These are phyloP conservation scores for Microstegium vimineum DNA, from an alignment of 176 grass and related monocot species.

Conservation along the genomic window DNA sequence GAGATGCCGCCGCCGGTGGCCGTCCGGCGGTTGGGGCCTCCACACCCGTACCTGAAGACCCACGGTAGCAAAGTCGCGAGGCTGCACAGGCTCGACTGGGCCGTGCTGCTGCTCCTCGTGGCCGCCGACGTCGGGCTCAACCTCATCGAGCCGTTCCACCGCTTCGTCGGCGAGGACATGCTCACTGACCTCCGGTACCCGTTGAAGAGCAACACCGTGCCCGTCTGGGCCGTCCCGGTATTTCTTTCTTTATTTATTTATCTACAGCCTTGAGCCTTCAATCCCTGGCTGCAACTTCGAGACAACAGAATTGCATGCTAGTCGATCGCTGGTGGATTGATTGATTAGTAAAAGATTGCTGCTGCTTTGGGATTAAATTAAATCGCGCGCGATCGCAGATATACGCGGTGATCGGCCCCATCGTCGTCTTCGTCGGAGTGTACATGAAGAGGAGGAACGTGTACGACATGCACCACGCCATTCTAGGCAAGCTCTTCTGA, in stretches of 20 bases:
- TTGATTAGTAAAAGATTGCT: background rate
- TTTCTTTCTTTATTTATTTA: no score
- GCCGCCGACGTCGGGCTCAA: slow-evolving; percentile 46
- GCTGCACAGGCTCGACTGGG: slow-evolving; percentile 53
- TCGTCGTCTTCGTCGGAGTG: slow-evolving; percentile 31
- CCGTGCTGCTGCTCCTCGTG: slow-evolving; percentile 46
- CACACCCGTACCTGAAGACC: slow-evolving; percentile 30
- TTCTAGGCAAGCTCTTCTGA: slow-evolving; percentile 29
- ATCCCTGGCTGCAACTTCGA: no score
- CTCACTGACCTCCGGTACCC: slow-evolving; percentile 60
- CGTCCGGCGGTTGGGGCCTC: background rate
- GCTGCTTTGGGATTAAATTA: background rate
- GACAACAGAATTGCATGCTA: background rate
- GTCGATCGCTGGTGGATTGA: background rate
- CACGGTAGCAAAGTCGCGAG: slow-evolving; percentile 33
- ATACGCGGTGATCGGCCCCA: slow-evolving; percentile 13
- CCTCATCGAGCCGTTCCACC: slow-evolving; percentile 68
- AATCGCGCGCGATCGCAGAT: slow-evolving; percentile 6
- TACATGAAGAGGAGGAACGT: slow-evolving; percentile 46
- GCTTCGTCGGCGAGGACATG: slow-evolving; percentile 71
- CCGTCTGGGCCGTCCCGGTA: slow-evolving; percentile 81
- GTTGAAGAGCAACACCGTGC: slow-evolving; percentile 66
- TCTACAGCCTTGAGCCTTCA: no score
- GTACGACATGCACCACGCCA: slow-evolving; percentile 51
- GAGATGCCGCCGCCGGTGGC: slow-evolving; percentile 4